Percentiles rank a stretch among this genome's conserved stretches.
These are phyloP conservation scores for Thalassiosira exigua DNA, from an alignment of 352 stramenopile genomes.

Conservation along the genomic window DNA sequence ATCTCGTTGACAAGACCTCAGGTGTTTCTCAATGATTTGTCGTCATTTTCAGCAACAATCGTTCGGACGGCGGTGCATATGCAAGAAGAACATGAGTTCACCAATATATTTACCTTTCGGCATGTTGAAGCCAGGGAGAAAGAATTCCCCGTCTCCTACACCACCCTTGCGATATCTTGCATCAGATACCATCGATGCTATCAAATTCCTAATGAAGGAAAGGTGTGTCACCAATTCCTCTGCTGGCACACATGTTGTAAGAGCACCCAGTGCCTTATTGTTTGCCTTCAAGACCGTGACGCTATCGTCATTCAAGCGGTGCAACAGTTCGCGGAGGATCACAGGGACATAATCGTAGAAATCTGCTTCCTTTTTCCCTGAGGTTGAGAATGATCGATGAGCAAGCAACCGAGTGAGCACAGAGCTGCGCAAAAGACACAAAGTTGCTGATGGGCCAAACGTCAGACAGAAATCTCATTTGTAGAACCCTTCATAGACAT, in stretches of 20 bases:
- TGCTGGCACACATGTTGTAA: slow-evolving; percentile 91
- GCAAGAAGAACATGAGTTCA: not conserved
- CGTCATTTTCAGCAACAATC: slow-evolving; percentile 64
- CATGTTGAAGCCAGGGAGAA: slow-evolving; percentile 87
- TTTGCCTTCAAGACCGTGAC: slow-evolving; percentile 89
- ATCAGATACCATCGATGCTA: slow-evolving; percentile 96
- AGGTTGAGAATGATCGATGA: not conserved
- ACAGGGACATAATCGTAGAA: slow-evolving; percentile 94
- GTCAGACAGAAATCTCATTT: slow-evolving; percentile 68
- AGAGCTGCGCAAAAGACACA: no score
- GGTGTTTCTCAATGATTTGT: slow-evolving; percentile 51
- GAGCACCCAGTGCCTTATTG: slow-evolving; percentile 89
- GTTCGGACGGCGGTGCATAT: not conserved
- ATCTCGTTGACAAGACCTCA: slow-evolving; percentile 51
- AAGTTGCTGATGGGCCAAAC: no score
- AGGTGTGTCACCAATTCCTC: slow-evolving; percentile 95
- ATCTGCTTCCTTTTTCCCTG: slow-evolving; percentile 83
- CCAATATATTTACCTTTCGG: slow-evolving; percentile 78
- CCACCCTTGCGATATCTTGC: slow-evolving; percentile 92
- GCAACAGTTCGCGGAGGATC: slow-evolving; percentile 95
- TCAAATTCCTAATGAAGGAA: slow-evolving; percentile 96
- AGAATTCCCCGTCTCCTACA: slow-evolving; percentile 84
- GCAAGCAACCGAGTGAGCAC: no score
- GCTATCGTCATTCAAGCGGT: slow-evolving; percentile 95
- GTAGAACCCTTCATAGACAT: slow-evolving; percentile 53